A percentile compares a stretch with the other conserved stretches of the same genome.
These are phyloP conservation scores for Casuarina cunninghamiana DNA, from an alignment of 306 rosid genomes.

Conservation along the genomic window DNA sequence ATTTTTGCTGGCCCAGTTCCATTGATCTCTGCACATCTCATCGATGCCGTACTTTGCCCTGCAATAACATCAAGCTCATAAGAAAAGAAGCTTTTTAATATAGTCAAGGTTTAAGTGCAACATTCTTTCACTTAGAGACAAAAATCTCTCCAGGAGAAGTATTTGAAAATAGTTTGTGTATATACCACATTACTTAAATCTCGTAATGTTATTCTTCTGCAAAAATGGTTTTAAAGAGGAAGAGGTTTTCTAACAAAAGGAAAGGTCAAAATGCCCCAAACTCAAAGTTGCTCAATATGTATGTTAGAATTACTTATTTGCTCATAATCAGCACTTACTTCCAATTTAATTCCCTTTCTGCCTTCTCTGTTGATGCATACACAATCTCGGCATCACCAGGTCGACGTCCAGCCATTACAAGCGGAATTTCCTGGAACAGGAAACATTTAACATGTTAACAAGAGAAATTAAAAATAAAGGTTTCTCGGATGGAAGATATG, in stretches of 20 bases:
- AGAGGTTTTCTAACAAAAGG: too few species aligned
- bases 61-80: conserved; percentile 29
- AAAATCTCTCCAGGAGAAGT: too few species aligned
- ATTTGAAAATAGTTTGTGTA: too few species aligned
- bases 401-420: conserved; percentile 75
- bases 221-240: too few species aligned
- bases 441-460: conserved; percentile 3
- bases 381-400: conserved; percentile 91
- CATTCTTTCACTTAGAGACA: too few species aligned
- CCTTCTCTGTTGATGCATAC: conserved; percentile 91
- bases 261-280: too few species aligned
- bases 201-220: too few species aligned
- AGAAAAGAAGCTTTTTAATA: neutral
- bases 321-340: conserved; percentile 56
- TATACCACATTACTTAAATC: too few species aligned
- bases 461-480: neutral
- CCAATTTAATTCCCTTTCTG: conserved; percentile 87
- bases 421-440: conserved; percentile 73
- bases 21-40: conserved; percentile 98
- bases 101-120: too few species aligned
- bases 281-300: neutral
- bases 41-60: conserved; percentile 85
- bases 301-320: neutral
- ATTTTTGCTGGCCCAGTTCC: conserved; percentile 99
- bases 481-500: neutral